Conservation (phyloP, 257 asterid genomes). For the Nicotiana sylvestris region DNA sequence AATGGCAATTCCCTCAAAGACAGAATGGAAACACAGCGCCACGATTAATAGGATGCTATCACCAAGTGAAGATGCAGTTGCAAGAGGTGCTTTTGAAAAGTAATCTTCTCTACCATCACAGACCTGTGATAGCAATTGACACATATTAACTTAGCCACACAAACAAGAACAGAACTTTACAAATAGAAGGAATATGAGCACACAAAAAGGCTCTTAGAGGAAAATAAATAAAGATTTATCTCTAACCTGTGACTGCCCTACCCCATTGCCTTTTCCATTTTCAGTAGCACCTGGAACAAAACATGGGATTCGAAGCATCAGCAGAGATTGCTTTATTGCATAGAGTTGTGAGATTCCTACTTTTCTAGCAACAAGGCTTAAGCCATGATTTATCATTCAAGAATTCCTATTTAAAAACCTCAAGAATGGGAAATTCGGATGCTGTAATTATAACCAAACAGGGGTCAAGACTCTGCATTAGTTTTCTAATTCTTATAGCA, state of each 20-base stretch:
- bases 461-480: background rate
- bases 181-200: background rate
- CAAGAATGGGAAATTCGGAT: background rate
- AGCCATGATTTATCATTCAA: background rate
- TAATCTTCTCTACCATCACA: constrained; percentile 24
- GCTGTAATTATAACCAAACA: background rate
- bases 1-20: constrained; percentile 90
- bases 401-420: background rate
- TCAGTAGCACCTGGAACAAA: constrained; percentile 28
- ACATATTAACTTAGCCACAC: background rate
- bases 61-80: constrained; percentile 53
- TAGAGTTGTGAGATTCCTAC: background rate
- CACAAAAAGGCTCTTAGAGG: background rate
- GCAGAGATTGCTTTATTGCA: background rate
- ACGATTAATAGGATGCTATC: constrained; percentile 63
- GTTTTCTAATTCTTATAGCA: background rate
- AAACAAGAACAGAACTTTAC: background rate
- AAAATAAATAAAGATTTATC: background rate
- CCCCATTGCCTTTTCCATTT: constrained; percentile 24
- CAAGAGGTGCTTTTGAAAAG: constrained; percentile 31
- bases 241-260: constrained; percentile 40
- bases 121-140: constrained; percentile 6
- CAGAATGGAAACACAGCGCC: constrained; percentile 81
- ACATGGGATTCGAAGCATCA: constrained; percentile 6
- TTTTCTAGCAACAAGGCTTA: no score